Evolutionary conservation across 2,329 filamentous ascomycete genomes (phyloP).

Genomic region (Pseudovirgaria hyperparasitica): DNA sequence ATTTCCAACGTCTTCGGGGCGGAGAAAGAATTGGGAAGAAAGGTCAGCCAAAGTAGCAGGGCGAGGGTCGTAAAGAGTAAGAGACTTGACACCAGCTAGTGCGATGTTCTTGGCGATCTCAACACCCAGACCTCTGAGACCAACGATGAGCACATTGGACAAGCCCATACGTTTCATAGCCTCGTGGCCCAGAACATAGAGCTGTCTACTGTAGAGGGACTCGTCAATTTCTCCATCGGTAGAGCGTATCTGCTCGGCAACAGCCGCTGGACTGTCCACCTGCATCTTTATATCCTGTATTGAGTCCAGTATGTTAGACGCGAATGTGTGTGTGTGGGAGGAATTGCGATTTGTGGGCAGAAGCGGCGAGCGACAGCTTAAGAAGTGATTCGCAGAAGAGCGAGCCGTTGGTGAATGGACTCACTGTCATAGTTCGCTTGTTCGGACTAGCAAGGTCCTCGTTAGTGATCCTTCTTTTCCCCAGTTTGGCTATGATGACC

Average conservation of each 20-base stretch:
- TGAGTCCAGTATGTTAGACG: conserved; percentile 3
- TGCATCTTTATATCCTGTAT: conserved; percentile 48
- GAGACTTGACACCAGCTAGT: conserved; percentile 92
- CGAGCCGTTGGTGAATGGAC: conserved; percentile 11
- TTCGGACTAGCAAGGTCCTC: conserved; percentile 25
- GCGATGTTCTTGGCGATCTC: conserved; percentile 99
- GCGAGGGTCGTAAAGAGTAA: conserved; percentile 83
- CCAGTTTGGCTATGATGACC: conserved; percentile 29
- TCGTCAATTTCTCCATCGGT: conserved; percentile 52
- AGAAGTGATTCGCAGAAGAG: conserved; percentile 15
- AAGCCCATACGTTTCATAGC: conserved; percentile 99
- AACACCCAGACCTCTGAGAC: conserved; percentile 85
- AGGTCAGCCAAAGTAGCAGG: conserved; percentile 77
- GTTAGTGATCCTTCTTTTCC: conserved; percentile 26
- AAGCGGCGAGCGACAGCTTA: conserved; percentile 2
- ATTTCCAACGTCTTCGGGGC: conserved; percentile 77
- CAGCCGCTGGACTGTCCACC: conserved; percentile 44
- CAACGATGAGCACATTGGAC: conserved; percentile 85
- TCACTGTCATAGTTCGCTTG: conserved; percentile 29
- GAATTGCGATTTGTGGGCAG: conserved; percentile 3
- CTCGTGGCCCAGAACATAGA: conserved; percentile 62
- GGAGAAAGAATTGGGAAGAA: conserved; percentile 95
- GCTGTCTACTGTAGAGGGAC: conserved; percentile 54
- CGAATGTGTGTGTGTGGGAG: background rate
- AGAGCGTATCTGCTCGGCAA: conserved; percentile 46